These are phyloP conservation scores for Solanum neorickii DNA, from an alignment of 257 asterid genomes.

Conservation along the genomic window DNA sequence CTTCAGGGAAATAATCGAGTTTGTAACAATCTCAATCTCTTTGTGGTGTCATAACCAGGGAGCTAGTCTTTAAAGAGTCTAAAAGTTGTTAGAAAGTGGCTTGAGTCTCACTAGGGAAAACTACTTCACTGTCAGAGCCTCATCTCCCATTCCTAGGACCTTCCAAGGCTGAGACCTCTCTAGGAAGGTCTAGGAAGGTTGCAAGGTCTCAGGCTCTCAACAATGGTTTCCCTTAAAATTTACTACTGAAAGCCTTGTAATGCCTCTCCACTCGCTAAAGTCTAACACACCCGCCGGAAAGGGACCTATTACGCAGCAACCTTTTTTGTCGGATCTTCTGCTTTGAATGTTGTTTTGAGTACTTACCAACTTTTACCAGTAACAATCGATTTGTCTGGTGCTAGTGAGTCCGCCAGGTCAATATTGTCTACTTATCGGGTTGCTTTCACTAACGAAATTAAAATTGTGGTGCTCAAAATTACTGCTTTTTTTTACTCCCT, in stretches of 20 bases:
- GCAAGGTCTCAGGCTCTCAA: background rate
- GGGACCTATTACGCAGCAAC: background rate
- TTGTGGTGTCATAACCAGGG: background rate
- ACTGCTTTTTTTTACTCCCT: background rate
- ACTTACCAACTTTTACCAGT: background rate
- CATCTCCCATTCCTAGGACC: background rate
- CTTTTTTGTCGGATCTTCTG: background rate
- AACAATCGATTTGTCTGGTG: background rate
- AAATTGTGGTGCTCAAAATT: background rate
- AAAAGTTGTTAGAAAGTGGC: background rate
- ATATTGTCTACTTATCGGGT: background rate
- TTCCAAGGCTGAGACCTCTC: background rate
- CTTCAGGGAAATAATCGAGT: background rate
- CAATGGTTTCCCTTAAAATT: background rate
- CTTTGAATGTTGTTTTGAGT: background rate
- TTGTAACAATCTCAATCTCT: background rate
- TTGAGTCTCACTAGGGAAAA: background rate
- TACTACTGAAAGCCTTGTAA: background rate
- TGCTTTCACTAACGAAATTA: background rate
- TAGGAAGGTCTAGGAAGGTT: background rate
- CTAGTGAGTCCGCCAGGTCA: background rate
- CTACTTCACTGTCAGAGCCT: background rate
- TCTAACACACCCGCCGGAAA: background rate
- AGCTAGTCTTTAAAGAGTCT: background rate
- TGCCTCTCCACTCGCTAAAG: background rate